Percentiles rank a stretch among this genome's conserved stretches.
Conservation (phyloP, 768 basidiomycete genomes). For the Mycena vulgaris region DNA sequence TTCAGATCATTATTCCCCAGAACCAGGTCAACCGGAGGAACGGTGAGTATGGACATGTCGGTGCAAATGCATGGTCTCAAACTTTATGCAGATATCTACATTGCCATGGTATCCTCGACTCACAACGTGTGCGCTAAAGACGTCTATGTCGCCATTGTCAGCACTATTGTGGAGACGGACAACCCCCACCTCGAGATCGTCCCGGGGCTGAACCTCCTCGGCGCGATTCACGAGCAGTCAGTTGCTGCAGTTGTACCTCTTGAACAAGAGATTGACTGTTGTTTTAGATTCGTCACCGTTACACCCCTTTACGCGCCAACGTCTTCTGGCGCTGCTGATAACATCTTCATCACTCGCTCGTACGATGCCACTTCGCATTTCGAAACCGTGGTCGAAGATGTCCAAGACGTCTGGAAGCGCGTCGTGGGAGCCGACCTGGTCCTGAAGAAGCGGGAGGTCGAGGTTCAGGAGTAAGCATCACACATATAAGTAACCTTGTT, state of each 20-base stretch:
- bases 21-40: constrained; percentile 96
- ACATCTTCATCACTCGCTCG: constrained; percentile 97
- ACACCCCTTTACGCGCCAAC: constrained; percentile 93
- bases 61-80: constrained; percentile 24
- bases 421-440: constrained; percentile 84
- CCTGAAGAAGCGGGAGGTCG: constrained; percentile 89
- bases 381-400: constrained; percentile 98
- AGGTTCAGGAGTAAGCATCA: constrained; percentile 64
- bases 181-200: constrained; percentile 92
- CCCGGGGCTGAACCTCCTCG: constrained; percentile 94
- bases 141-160: constrained; percentile 96
- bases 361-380: constrained; percentile 99
- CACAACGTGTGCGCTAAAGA: constrained; percentile 99
- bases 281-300: constrained; percentile 88
- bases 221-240: constrained; percentile 94
- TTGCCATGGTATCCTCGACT: constrained; percentile 96
- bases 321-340: constrained; percentile 83
- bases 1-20: constrained; percentile 98
- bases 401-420: constrained; percentile 95
- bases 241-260: constrained; percentile 42
- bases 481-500: constrained; percentile 10
- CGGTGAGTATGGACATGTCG: constrained; percentile 65
- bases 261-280: constrained; percentile 27
- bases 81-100: constrained; percentile 88
- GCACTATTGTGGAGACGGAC: constrained; percentile 96